Evolutionary conservation across 2,329 filamentous ascomycete species (phyloP), one percentile per base, ranked within the genome.

Genomic region (Byssoonygena ceratinophila): DNA sequence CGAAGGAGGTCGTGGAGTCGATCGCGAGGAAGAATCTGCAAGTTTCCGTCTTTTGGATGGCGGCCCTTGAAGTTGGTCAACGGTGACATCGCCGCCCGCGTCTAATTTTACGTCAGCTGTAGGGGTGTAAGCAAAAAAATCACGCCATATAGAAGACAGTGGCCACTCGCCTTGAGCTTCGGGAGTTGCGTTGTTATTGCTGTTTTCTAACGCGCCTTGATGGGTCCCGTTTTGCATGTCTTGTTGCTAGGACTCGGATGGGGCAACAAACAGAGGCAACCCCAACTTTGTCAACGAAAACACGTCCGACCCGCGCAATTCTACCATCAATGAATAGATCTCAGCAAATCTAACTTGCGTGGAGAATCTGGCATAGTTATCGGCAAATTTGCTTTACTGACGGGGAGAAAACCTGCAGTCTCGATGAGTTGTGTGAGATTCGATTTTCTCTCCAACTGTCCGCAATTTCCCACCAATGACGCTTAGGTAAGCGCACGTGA

Each of bases 1-100:
- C 57, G 91, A 97, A 37, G 66, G 59, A 43, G 68, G 65, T 44
- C 71, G 66, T n/a, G 71, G 65, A 23, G 66, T 68, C 20, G 66
- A 66, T 48, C 66, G 68, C 54, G 64, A 63, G 52, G 63, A 67
- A 20, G 61, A 57, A 23, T 67, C 68, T 56, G 64, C 65, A 50
- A 75, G 60, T 57, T 71, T 73, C 58, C 71, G 66, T 58, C 68
- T 72, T 61, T 75, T 75, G 5, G 68, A 64, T 46, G 71, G 70
- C 27, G 71, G 72, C 25, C 61, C 69, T 43, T 71, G 66, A 44
- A 59, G 54, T 57, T 65, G 60, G 53, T 64, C 61, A 37, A 55
- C 53, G 39, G 58, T 52, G 55, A 56, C 53, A 55, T 64, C 61
- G 53, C 65, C 61, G 50, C 63, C 25, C 20, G 29, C n/a, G 23